A percentile compares a stretch with the other conserved stretches of the same genome.
phyloP scores from a whole-genome alignment of 73 alveolate species.

The Tetrahymena thermophila region DNA sequence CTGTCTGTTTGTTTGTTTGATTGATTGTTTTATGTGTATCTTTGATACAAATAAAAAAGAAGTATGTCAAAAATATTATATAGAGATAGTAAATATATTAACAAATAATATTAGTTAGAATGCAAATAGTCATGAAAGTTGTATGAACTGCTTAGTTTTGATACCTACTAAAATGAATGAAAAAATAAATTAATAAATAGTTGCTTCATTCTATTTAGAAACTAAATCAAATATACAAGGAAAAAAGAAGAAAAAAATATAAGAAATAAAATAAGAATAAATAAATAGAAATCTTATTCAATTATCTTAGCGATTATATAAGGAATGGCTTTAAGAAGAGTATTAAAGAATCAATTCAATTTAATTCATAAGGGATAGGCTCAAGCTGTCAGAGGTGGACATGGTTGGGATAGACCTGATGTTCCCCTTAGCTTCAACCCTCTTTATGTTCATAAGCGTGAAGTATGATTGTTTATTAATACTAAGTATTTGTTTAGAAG shows the following conservation, averaged over 20 bases:
- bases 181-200: not conserved
- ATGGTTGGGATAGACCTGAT: constrained; percentile 50
- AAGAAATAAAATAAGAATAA: not conserved
- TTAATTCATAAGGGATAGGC: not conserved
- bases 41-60: no score
- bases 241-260: not conserved
- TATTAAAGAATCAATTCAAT: not conserved
- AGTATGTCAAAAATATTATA: not conserved
- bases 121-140: not conserved
- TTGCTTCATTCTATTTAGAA: not conserved
- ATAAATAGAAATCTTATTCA: not conserved
- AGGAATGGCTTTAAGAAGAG: constrained; percentile 3
- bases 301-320: not conserved
- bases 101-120: no score
- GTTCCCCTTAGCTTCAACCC: constrained; percentile 13
- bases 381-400: constrained; percentile 33
- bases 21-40: not conserved
- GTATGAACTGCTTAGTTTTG: not conserved
- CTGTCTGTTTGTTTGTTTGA: no score
- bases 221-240: not conserved
- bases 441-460: not conserved
- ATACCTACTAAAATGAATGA: not conserved
- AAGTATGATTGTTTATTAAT: not conserved
- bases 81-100: not conserved
- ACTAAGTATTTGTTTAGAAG: not conserved